These are phyloP conservation scores for Pleurozium schreberi DNA, from an alignment of 225 moss, liverwort and hornwort species.

Conservation along the genomic window DNA sequence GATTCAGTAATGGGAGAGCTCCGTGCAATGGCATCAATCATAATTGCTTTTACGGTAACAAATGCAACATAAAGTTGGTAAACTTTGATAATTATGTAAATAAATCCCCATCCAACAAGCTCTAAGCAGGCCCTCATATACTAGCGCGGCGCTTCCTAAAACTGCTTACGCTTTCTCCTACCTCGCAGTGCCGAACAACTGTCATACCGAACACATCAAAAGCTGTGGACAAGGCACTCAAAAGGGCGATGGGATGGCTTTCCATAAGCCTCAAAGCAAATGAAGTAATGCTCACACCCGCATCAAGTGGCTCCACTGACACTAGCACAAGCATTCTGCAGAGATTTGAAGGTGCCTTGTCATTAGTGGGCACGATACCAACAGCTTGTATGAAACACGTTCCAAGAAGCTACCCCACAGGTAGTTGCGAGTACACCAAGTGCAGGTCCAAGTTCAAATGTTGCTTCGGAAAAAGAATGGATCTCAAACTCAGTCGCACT, in stretches of 20 bases:
- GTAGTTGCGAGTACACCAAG: neutral
- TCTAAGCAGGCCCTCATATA: neutral
- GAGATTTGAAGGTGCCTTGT: neutral
- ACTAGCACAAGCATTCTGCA: neutral
- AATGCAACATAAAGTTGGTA: neutral
- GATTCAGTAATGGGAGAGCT: neutral
- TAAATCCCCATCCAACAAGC: slow-evolving; percentile 2
- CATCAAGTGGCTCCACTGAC: neutral
- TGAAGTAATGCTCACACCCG: neutral
- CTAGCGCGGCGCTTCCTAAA: neutral
- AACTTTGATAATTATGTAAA: neutral
- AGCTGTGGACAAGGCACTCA: neutral
- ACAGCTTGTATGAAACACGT: neutral
- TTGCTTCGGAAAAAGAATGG: neutral
- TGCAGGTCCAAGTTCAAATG: neutral
- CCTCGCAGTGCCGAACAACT: neutral
- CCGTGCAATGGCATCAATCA: neutral
- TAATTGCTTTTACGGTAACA: neutral
- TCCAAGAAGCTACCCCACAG: neutral
- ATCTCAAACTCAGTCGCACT: slow-evolving; percentile 65
- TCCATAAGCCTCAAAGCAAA: neutral
- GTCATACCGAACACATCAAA: neutral
- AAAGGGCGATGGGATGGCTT: neutral
- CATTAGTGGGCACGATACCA: neutral
- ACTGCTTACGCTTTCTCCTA: neutral